Evolutionary conservation across 2,329 filamentous ascomycete species (phyloP), one percentile per base, ranked within the genome.

Genomic region (Exserohilum turcica): DNA sequence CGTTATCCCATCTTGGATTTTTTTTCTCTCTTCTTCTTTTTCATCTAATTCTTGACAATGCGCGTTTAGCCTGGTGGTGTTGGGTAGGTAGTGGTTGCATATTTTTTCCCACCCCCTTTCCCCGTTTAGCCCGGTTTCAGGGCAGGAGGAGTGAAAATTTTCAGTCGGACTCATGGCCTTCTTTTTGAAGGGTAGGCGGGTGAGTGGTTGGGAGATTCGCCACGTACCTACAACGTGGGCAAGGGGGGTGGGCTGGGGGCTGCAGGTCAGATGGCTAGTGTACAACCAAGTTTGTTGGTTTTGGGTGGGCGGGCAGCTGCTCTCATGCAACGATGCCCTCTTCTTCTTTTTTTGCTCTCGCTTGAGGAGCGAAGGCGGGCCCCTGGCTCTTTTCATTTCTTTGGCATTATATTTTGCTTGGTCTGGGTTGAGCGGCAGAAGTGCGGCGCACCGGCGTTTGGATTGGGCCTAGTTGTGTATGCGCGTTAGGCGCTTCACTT

Each of bases 161-260:
- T 54, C 55, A 52, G 49, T 48, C 43, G 44, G 48, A 59, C 58
- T 60, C 50, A 48, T 59, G 35, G 57, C 52, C 45, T 45, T 27
- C n/a, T 40, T 43, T 28, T 38, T 38, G 28, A 48, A 43, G 51
- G 35, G 52, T 32, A 31, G 38, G 42, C 37, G 21, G 7, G 21
- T 15, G 49, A 64, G 51, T 65, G 62, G 58, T 50, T 42, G 60
- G 54, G 64, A 70, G 60, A 67, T 33, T 64, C 60, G 70, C 65
- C 68, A 69, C 65, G 64, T 67, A 64, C 57, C 3, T 21, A n/a
- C 12, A 12, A 19, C 10, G 19, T 15, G 42, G 29, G 31, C 31
- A 32, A 43, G 19, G 29, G 19, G n/a, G 46, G 12, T 21, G 27
- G 44, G 15, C 28, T 7, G 36, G 10, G 10, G 27, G 37, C 50